Conservation (phyloP, 257 asterid species). For the Pogostemon cablin region DNA sequence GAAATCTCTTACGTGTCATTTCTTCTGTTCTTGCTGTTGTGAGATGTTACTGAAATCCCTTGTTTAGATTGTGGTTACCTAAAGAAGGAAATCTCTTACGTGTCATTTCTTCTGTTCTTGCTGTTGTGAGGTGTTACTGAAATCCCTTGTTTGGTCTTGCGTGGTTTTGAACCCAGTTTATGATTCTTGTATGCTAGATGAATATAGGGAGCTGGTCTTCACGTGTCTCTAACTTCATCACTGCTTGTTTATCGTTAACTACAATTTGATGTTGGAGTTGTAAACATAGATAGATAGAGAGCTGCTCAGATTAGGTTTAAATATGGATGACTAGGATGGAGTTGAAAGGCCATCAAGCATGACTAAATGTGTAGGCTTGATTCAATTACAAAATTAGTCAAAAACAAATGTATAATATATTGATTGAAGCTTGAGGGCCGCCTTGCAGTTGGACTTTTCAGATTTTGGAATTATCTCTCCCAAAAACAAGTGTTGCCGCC, state of each 20-base stretch:
- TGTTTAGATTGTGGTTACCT: conserved; percentile 27
- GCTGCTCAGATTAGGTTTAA: too few species aligned
- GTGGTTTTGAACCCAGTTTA: neutral
- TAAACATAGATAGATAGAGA: too few species aligned
- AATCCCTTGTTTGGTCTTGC: neutral
- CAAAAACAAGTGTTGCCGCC: conserved; percentile 83
- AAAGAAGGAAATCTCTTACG: conserved; percentile 29
- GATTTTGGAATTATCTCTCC: conserved; percentile 83
- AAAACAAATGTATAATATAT: neutral
- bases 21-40: conserved; percentile 6
- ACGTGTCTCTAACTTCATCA: too few species aligned
- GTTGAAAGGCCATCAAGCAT: too few species aligned
- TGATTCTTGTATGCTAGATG: neutral
- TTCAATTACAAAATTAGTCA: neutral
- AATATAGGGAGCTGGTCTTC: neutral
- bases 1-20: conserved; percentile 24
- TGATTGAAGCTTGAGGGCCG: neutral
- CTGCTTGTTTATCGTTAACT: too few species aligned
- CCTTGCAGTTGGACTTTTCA: conserved; percentile 17
- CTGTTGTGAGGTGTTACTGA: neutral
- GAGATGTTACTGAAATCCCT: too few species aligned
- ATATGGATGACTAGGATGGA: too few species aligned
- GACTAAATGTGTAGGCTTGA: too few species aligned
- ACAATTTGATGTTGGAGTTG: too few species aligned
- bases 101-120: conserved; percentile 6